These are phyloP conservation scores for Cercospora janseana DNA, from an alignment of 2,329 filamentous ascomycete species.

Conservation along the genomic window DNA sequence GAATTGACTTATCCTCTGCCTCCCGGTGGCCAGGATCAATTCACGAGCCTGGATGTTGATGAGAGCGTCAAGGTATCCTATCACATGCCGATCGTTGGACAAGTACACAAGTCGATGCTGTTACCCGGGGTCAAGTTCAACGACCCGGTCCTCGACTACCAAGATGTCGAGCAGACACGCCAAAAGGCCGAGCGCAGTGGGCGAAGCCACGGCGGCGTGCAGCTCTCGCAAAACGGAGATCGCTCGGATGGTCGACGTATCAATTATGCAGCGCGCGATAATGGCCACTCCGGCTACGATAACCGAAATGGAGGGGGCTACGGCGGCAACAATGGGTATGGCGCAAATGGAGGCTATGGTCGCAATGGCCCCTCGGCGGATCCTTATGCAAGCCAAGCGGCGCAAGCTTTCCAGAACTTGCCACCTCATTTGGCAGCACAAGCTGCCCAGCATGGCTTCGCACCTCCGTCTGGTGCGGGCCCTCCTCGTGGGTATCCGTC, in stretches of 20 bases:
- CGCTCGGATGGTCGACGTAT: slow-evolving; percentile 50
- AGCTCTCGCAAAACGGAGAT: slow-evolving; percentile 52
- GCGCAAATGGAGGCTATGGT: slow-evolving; percentile 30
- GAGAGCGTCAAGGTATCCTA: slow-evolving; percentile 86
- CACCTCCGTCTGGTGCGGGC: slow-evolving; percentile 23
- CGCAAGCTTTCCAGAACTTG: slow-evolving; percentile 30
- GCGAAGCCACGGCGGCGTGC: slow-evolving; percentile 68
- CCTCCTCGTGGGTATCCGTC: slow-evolving; percentile 22
- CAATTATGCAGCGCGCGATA: slow-evolving; percentile 50
- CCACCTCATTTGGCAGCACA: slow-evolving; percentile 38
- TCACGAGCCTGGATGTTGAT: slow-evolving; percentile 70
- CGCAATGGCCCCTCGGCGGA: slow-evolving; percentile 19
- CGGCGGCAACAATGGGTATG: slow-evolving; percentile 28
- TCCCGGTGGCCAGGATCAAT: slow-evolving; percentile 58
- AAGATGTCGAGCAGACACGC: slow-evolving; percentile 72
- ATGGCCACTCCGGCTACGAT: slow-evolving; percentile 30
- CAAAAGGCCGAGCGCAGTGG: slow-evolving; percentile 64
- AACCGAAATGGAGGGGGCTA: slow-evolving; percentile 21
- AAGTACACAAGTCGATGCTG: slow-evolving; percentile 90
- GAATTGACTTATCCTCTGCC: slow-evolving; percentile 51
- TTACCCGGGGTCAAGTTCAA: slow-evolving; percentile 77
- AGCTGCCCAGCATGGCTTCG: slow-evolving; percentile 36
- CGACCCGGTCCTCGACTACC: slow-evolving; percentile 67
- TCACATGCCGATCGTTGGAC: slow-evolving; percentile 69
- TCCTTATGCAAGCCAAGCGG: slow-evolving; percentile 20